Evolutionary conservation across 2,329 filamentous ascomycete species (phyloP).

Genomic region (Cytospora piceae): DNA sequence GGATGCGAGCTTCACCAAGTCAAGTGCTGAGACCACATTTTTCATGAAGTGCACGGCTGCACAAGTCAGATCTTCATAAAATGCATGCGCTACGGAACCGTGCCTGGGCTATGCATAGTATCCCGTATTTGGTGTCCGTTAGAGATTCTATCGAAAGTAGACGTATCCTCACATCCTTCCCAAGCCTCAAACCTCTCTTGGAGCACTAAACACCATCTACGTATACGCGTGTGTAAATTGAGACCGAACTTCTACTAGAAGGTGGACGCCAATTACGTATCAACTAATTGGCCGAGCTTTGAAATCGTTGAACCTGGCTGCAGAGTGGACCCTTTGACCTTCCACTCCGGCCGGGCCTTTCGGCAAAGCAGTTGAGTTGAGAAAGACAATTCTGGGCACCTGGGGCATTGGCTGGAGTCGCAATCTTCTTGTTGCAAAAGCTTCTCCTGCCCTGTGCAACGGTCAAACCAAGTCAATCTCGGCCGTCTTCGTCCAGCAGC

Average conservation of each 20-base stretch:
- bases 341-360: background rate
- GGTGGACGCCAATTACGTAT: background rate
- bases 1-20: background rate
- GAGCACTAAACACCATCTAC: background rate
- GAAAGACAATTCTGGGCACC: background rate
- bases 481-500: background rate
- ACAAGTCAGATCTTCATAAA: background rate
- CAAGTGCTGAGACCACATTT: background rate
- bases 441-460: constrained; percentile 3
- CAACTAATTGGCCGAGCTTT: background rate
- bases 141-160: too few relatives aligned
- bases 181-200: too few relatives aligned
- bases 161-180: too few relatives aligned
- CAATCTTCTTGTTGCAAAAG: background rate
- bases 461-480: constrained; percentile 3
- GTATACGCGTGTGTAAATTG: background rate
- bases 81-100: too few relatives aligned
- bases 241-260: background rate
- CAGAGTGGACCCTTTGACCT: background rate
- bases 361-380: background rate
- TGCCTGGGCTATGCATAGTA: too few relatives aligned
- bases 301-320: background rate
- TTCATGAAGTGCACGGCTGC: background rate
- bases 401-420: background rate
- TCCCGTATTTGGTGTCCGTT: too few relatives aligned